These are phyloP conservation scores for Setomelanomma holmii DNA, from an alignment of 2,329 filamentous ascomycete species.

Conservation along the genomic window DNA sequence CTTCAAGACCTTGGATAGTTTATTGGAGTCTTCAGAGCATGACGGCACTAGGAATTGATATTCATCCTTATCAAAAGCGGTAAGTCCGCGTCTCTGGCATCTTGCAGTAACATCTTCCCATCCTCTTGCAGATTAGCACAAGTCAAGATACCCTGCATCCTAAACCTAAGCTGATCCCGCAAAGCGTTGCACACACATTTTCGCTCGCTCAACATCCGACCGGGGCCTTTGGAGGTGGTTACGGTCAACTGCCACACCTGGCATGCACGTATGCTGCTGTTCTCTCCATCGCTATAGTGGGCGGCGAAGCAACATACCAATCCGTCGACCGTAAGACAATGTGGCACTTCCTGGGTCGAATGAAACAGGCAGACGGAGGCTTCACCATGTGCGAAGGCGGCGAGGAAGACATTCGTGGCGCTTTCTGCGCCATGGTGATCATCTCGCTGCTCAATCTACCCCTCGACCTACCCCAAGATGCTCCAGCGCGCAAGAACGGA, in stretches of 20 bases:
- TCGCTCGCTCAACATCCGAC: conserved; percentile 79
- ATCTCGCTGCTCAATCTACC: conserved; percentile 85
- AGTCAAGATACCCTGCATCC: too few species aligned
- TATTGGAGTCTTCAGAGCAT: conserved; percentile 90
- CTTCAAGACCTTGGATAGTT: conserved; percentile 89
- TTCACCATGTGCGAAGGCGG: conserved; percentile 86
- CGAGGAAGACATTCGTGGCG: conserved; percentile 91
- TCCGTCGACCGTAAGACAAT: conserved; percentile 81
- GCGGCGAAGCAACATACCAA: conserved; percentile 74
- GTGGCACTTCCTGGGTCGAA: conserved; percentile 86
- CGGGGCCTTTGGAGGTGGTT: conserved; percentile 93
- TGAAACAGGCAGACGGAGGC: conserved; percentile 89
- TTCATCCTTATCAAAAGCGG: conserved; percentile 68
- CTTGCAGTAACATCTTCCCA: background rate
- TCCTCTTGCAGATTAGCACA: too few species aligned
- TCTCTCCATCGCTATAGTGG: conserved; percentile 79
- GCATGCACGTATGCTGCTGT: conserved; percentile 88
- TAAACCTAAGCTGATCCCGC: conserved; percentile 19
- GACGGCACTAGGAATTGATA: conserved; percentile 77
- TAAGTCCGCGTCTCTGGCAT: conserved; percentile 33
- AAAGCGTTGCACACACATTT: conserved; percentile 73
- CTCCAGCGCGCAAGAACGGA: conserved; percentile 70
- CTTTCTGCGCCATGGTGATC: conserved; percentile 88
- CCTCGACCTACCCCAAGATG: conserved; percentile 75
- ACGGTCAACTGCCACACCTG: conserved; percentile 86